These are phyloP conservation scores for Crithidia mellificae DNA, from an alignment of 208 protist genomes.

Conservation along the genomic window DNA sequence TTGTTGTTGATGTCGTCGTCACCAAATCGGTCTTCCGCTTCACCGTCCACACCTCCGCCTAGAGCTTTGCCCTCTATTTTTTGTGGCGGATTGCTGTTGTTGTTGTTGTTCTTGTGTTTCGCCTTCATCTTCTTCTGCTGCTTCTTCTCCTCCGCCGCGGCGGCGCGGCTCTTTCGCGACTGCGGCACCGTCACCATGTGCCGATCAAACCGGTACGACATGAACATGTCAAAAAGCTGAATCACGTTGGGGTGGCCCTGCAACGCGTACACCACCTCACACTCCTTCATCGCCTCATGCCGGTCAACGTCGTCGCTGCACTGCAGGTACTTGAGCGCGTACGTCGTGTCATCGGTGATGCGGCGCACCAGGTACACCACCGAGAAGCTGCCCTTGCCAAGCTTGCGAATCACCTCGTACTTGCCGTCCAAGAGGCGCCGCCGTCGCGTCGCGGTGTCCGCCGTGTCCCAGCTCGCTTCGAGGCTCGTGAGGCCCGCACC, in stretches of 20 bases:
- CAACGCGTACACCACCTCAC: slow-evolving; percentile 56
- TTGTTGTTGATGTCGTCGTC: too few species aligned
- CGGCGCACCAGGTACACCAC: slow-evolving; percentile 68
- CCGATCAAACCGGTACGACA: slow-evolving; percentile 61
- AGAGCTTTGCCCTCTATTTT: not conserved
- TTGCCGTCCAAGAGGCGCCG: slow-evolving; percentile 21
- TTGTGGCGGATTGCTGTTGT: not conserved
- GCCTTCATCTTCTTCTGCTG: not conserved
- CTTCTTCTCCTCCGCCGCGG: not conserved
- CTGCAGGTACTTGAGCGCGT: slow-evolving; percentile 75
- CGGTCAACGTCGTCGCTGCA: slow-evolving; percentile 62
- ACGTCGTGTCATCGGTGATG: slow-evolving; percentile 37
- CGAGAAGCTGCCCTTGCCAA: slow-evolving; percentile 62
- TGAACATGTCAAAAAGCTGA: slow-evolving; percentile 78
- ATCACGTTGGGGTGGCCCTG: slow-evolving; percentile 80
- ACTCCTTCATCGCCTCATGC: slow-evolving; percentile 67
- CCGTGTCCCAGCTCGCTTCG: slow-evolving; percentile 1
- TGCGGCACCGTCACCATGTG: slow-evolving; percentile 17
- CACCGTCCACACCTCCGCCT: too few species aligned
- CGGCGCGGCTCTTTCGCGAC: not conserved
- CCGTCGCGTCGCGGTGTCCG: slow-evolving; percentile 2
- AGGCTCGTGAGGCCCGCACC: not conserved
- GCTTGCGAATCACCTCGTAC: slow-evolving; percentile 51
- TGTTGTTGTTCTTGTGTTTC: not conserved
- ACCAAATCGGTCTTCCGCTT: too few species aligned